Evolutionary conservation across 805 yeast species (phyloP).

Genomic region (Cyberlindnera mrakii): DNA sequence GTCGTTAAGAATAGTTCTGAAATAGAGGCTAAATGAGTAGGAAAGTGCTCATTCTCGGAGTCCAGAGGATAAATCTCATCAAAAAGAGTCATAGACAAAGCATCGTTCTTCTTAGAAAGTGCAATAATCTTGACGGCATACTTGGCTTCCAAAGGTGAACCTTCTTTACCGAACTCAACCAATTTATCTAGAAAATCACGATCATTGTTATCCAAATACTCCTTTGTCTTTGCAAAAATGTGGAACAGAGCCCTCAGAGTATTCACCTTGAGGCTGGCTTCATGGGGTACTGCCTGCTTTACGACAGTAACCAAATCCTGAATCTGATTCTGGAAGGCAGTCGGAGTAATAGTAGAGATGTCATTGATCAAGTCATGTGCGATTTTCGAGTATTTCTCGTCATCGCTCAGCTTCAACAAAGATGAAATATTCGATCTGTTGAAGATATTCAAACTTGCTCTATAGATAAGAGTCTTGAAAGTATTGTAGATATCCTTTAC

Average conservation of each 20-base stretch:
- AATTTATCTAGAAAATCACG: slow-evolving; percentile 38
- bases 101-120: slow-evolving; percentile 37
- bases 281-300: slow-evolving; percentile 22
- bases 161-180: slow-evolving; percentile 39
- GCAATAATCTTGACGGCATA: slow-evolving; percentile 57
- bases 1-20: slow-evolving; percentile 50
- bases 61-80: slow-evolving; percentile 46
- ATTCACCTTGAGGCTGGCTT: slow-evolving; percentile 13
- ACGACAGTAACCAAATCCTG: slow-evolving; percentile 40
- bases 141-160: slow-evolving; percentile 56
- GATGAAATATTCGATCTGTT: slow-evolving; percentile 60
- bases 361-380: slow-evolving; percentile 53
- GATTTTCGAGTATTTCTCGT: slow-evolving; percentile 24
- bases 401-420: slow-evolving; percentile 37
- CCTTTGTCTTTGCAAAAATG: slow-evolving; percentile 46
- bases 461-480: slow-evolving; percentile 51
- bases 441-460: slow-evolving; percentile 55
- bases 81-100: slow-evolving; percentile 33
- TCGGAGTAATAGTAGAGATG: slow-evolving; percentile 56
- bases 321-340: slow-evolving; percentile 56
- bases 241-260: slow-evolving; percentile 57
- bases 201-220: slow-evolving; percentile 38
- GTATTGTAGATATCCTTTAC: slow-evolving; percentile 45
- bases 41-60: slow-evolving; percentile 30
- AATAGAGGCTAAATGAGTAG: slow-evolving; percentile 53